Percentiles rank a stretch among this genome's conserved stretches.
phyloP scores from a whole-genome alignment of 2,329 filamentous ascomycete genomes.

The Botrytis galanthina region DNA sequence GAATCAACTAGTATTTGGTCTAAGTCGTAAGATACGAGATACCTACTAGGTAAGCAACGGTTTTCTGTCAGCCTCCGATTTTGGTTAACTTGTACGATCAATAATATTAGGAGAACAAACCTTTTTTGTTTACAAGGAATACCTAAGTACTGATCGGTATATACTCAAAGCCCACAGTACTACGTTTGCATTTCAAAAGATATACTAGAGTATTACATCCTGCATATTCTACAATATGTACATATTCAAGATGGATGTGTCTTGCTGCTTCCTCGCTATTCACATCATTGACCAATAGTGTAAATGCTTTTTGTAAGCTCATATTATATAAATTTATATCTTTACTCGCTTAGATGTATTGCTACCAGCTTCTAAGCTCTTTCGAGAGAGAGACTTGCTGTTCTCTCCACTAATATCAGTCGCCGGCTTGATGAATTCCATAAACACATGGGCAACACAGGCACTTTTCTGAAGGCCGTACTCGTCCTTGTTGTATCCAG shows the following conservation, averaged over 20 bases:
- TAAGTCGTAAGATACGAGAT: not conserved
- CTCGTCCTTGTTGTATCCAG: not conserved
- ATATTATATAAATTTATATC: not conserved
- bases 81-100: not conserved
- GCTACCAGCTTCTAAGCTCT: not conserved
- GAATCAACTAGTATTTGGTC: not conserved
- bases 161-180: not conserved
- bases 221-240: not conserved
- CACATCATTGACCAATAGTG: not conserved
- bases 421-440: not conserved
- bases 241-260: not conserved
- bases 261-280: not conserved
- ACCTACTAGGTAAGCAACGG: too few species aligned
- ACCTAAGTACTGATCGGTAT: not conserved
- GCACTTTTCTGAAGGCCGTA: not conserved
- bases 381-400: not conserved
- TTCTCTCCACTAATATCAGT: not conserved
- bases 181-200: not conserved
- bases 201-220: too few species aligned
- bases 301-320: not conserved
- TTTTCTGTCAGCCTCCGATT: not conserved
- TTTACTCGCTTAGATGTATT: constrained; percentile 2
- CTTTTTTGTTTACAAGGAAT: not conserved
- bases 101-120: not conserved
- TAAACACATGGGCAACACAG: not conserved